Conservation (phyloP, 345 rosid species). For the Leavenworthia alabamica region DNA sequence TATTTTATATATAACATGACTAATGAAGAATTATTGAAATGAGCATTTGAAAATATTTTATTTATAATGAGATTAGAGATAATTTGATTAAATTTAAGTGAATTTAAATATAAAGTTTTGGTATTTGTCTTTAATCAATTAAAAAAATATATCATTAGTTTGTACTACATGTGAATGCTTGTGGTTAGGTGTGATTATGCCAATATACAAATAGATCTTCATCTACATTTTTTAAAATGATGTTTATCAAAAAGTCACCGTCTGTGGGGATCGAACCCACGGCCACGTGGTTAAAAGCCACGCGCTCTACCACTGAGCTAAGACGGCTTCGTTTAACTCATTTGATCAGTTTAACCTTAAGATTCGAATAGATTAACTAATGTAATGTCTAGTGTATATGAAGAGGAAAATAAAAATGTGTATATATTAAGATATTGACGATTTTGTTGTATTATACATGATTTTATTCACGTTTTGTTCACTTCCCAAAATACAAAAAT, state of each 20-base stretch:
- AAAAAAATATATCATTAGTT: neutral
- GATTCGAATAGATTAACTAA: too few species aligned
- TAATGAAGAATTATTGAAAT: too few species aligned
- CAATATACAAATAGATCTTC: too few species aligned
- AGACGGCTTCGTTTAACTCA: constrained; percentile 36
- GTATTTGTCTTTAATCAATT: neutral
- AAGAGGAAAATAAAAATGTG: neutral
- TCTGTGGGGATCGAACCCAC: constrained; percentile 88
- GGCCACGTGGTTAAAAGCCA: constrained; percentile 83
- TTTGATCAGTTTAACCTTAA: too few species aligned
- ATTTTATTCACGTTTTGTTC: neutral
- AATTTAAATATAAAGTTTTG: too few species aligned
- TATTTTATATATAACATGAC: too few species aligned
- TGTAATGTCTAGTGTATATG: neutral
- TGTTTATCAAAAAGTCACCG: constrained; percentile 37
- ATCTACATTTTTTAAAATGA: too few species aligned
- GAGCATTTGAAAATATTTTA: too few species aligned
- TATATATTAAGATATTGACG: neutral
- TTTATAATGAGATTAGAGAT: too few species aligned
- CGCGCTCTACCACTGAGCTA: constrained; percentile 86
- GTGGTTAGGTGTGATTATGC: neutral
- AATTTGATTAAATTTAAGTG: too few species aligned
- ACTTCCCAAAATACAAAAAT: neutral
- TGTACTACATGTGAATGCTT: neutral
- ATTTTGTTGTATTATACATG: neutral